Base-by-base conservation (phyloP, 2,329 filamentous ascomycete species). In the Diaporthe helianthi region DNA sequence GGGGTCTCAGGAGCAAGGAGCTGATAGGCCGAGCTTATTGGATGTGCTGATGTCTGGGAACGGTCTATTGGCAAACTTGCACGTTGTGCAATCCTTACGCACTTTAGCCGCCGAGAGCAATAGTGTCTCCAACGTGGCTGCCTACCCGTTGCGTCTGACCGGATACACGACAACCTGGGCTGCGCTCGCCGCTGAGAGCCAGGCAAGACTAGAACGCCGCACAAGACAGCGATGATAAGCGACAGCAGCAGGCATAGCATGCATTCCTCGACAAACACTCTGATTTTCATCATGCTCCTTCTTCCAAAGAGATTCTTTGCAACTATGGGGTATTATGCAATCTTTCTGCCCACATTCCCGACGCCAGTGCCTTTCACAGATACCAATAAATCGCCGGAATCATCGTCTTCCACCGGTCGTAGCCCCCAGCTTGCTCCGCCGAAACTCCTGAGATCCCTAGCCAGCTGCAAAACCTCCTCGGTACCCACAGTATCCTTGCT, bases 361-460 rank as follows among this genome's bases (percentile, higher is more conserved):
- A 99, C 93, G 52, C 96, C 96, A 75, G 89, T 90, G 38, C 96
- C 96, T 76, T 98, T 97, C 52, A 99, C 92, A 74, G 93, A 97
- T 74, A 99, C 85, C 71, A 97, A 87, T 64, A 98, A 86, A 78
- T 97, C 92, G 22, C 82, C 87, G 41, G 89, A 89, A 52, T 91
- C 87, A 38, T 89, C 88, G 31, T 89, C 86, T 12, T 86, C 85
- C 15, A 88, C 89, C 73, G 95, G 93, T 76, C 94, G 86, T 75
- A 98, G 83, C 17, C 95, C 95, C 95, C 95, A 98, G 70, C 91
- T 93, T 73, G 92, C 94, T 52, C 92, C 92, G 36, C 95, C 95
- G 80, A 98, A 97, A n/a, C 87, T 90, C 77, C 89, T 91, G 74
- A 98, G 80, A 78, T 99, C 96, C 75, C 96, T 87, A 13, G 93